Evolutionary conservation across 1,284 basidiomycete genomes (phyloP).

Genomic region (Moniliophthora roreri): DNA sequence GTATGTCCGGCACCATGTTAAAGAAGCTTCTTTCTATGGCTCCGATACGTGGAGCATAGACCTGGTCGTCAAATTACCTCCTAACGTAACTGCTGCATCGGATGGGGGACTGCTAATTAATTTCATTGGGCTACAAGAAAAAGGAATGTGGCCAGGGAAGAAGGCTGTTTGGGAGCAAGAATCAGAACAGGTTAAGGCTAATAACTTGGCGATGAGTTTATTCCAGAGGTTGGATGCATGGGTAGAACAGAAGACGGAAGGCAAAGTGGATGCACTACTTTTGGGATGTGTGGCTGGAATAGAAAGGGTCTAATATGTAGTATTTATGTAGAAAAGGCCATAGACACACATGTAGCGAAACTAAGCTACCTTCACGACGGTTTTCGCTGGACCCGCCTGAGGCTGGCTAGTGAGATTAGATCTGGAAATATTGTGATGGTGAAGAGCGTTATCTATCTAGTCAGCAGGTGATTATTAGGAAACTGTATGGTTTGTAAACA

Average conservation of each 20-base stretch:
- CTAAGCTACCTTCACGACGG: too few relatives aligned
- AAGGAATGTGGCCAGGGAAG: constrained; percentile 80
- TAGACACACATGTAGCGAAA: too few relatives aligned
- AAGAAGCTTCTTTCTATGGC: constrained; percentile 85
- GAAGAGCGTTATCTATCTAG: too few relatives aligned
- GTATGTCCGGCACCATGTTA: constrained; percentile 86
- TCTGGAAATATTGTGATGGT: too few relatives aligned
- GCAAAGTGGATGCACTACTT: constrained; percentile 63
- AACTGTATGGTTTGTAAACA: too few relatives aligned
- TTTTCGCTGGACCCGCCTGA: too few relatives aligned
- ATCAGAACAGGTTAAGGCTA: constrained; percentile 43
- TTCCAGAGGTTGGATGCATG: constrained; percentile 69
- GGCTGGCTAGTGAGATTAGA: too few relatives aligned
- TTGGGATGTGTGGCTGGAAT: constrained; percentile 71
- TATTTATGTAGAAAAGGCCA: too few relatives aligned
- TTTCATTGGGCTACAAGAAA: constrained; percentile 73
- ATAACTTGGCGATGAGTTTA: constrained; percentile 60
- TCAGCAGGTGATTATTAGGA: too few relatives aligned
- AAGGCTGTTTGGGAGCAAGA: constrained; percentile 44
- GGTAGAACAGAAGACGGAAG: constrained; percentile 57
- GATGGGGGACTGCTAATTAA: constrained; percentile 47
- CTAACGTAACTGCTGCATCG: not conserved
- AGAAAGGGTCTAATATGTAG: constrained; percentile 15
- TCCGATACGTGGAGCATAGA: constrained; percentile 72
- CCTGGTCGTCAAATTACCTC: constrained; percentile 60